Conservation (phyloP, 129 eudicot species). For the Chrysanthemum seticuspe region DNA sequence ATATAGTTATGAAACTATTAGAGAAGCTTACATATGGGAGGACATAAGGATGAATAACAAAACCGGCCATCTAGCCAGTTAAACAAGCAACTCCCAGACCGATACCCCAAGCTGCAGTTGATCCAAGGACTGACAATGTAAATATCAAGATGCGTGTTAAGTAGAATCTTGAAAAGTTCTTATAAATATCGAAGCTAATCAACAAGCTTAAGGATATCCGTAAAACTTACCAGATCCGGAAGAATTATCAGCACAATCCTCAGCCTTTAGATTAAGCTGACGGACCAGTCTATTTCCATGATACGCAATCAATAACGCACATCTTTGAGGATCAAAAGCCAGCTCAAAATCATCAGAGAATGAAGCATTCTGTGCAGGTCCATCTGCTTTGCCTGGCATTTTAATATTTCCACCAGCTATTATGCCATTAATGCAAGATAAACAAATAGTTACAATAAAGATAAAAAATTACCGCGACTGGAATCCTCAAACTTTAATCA, state of each 20-base stretch:
- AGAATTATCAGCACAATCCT: slow-evolving; percentile 47
- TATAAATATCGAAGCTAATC: too few relatives aligned
- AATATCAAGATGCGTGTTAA: not conserved
- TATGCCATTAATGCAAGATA: not conserved
- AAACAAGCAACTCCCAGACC: slow-evolving; percentile 55
- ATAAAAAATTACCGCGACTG: too few relatives aligned
- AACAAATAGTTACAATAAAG: not conserved
- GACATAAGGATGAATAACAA: slow-evolving; percentile 65
- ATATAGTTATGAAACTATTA: not conserved
- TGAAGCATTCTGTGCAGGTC: slow-evolving; percentile 78
- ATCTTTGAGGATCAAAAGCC: slow-evolving; percentile 57
- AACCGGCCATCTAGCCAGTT: slow-evolving; percentile 55
- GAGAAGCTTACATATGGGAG: slow-evolving; percentile 57
- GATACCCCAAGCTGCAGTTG: slow-evolving; percentile 49
- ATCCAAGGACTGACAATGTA: slow-evolving; percentile 44
- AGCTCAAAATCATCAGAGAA: slow-evolving; percentile 74
- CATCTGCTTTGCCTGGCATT: slow-evolving; percentile 69
- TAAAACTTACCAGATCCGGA: slow-evolving; percentile 51
- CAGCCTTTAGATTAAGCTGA: slow-evolving; percentile 64
- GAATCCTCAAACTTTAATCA: too few relatives aligned
- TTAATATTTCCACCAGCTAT: slow-evolving; percentile 73
- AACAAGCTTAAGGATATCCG: not conserved
- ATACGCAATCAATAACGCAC: slow-evolving; percentile 77
- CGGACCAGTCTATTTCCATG: slow-evolving; percentile 79
- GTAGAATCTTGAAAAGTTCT: too few relatives aligned